A percentile compares a stretch with the other conserved stretches of the same genome.
Conservation (phyloP, 768 basidiomycete genomes). For the Trametes gibbosa region DNA sequence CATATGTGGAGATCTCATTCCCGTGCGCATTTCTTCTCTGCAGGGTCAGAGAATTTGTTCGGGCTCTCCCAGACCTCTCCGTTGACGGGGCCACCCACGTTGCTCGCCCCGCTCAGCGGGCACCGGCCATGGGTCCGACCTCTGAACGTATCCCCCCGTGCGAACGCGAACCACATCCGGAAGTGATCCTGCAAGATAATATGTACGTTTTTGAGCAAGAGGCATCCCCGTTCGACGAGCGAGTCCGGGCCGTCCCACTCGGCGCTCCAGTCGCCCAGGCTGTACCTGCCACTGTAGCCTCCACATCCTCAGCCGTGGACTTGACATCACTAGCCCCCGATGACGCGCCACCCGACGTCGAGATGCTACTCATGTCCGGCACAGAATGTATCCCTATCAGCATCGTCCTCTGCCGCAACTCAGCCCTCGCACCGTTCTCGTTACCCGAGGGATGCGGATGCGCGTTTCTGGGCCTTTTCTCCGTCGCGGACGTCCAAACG, state of each 20-base stretch:
- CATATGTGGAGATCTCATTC: neutral
- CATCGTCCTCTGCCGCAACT: neutral
- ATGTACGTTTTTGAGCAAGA: neutral
- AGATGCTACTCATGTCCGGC: neutral
- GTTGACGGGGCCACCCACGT: neutral
- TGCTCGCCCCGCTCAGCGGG: neutral
- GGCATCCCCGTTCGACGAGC: neutral
- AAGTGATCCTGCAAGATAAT: neutral
- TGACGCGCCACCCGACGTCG: constrained; percentile 1
- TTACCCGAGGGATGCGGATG: constrained; percentile 3
- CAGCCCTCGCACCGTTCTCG: neutral
- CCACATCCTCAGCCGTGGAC: neutral
- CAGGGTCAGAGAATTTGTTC: constrained; percentile 1
- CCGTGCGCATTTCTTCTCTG: neutral
- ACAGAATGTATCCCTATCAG: neutral
- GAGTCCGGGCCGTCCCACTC: neutral
- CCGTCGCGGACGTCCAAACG: neutral
- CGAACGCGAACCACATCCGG: neutral
- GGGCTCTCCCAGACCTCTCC: neutral
- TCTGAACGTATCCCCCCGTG: neutral
- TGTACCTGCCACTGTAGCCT: neutral
- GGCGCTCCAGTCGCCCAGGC: neutral
- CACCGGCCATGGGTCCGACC: no score
- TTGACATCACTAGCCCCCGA: neutral
- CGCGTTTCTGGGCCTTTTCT: constrained; percentile 9